Conservation (phyloP, 208 protist species). For the Porcisia deanei region DNA sequence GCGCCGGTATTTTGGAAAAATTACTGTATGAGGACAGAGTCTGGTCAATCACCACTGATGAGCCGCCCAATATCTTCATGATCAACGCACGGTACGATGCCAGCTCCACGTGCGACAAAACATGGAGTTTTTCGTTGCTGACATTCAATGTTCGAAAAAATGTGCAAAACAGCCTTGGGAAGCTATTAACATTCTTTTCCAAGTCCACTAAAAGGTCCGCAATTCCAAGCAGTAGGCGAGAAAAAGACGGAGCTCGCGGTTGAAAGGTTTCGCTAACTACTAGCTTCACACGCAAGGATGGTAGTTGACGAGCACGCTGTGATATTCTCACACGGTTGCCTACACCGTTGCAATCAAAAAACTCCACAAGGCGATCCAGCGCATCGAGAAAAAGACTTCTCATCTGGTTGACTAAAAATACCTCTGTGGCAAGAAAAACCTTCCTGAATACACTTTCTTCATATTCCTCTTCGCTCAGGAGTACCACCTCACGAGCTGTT, state of each 20-base stretch:
- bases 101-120: constrained; percentile 41
- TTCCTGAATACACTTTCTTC: constrained; percentile 46
- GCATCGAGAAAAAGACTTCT: constrained; percentile 54
- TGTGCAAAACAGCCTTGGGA: constrained; percentile 56
- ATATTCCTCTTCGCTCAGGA: constrained; percentile 41
- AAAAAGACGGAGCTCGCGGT: constrained; percentile 62
- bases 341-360: constrained; percentile 50
- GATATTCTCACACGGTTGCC: constrained; percentile 27
- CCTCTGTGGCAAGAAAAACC: constrained; percentile 66
- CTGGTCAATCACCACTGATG: constrained; percentile 43
- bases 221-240: constrained; percentile 60
- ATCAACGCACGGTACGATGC: constrained; percentile 38
- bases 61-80: constrained; percentile 39
- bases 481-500: constrained; percentile 34
- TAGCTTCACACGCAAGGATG: constrained; percentile 59
- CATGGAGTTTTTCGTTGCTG: constrained; percentile 37
- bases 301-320: constrained; percentile 33
- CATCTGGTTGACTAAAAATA: constrained; percentile 75
- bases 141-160: constrained; percentile 69
- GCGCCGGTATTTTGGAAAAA: constrained; percentile 56
- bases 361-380: constrained; percentile 50
- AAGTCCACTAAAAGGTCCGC: constrained; percentile 70
- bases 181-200: constrained; percentile 45
- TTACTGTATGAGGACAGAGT: constrained; percentile 44
- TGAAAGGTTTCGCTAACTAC: constrained; percentile 53